phyloP scores from a whole-genome alignment of 345 rosid genomes.

The Physaria fendleri region DNA sequence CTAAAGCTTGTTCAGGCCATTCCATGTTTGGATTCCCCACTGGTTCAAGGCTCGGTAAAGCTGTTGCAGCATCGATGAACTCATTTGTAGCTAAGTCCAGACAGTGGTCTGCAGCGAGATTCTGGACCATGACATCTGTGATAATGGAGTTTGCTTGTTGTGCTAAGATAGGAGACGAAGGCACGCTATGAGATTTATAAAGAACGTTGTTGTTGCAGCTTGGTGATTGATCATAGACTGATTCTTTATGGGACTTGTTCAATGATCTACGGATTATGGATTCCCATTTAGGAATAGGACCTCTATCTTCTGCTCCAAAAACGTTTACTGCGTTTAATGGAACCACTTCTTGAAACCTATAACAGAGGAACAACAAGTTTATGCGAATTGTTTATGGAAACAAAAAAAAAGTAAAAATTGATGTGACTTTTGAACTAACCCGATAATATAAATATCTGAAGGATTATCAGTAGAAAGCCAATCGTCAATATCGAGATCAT shows the following conservation, averaged over 20 bases:
- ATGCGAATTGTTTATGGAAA: neutral
- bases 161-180: constrained; percentile 78
- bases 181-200: constrained; percentile 51
- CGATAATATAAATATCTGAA: constrained; percentile 83
- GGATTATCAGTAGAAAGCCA: constrained; percentile 83
- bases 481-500: constrained; percentile 71
- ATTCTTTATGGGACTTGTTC: constrained; percentile 61
- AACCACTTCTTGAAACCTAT: constrained; percentile 94
- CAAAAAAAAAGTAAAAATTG: neutral
- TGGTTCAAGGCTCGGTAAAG: constrained; percentile 18
- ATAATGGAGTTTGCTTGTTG: constrained; percentile 53
- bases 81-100: constrained; percentile 40
- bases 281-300: constrained; percentile 93
- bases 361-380: too few relatives aligned
- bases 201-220: constrained; percentile 18
- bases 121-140: constrained; percentile 43
- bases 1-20: constrained; percentile 87
- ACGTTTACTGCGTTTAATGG: constrained; percentile 95
- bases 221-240: constrained; percentile 45
- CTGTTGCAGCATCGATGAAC: constrained; percentile 26
- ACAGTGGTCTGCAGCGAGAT: constrained; percentile 33
- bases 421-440: constrained; percentile 36
- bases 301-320: constrained; percentile 82
- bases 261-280: constrained; percentile 78
- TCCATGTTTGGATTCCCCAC: constrained; percentile 36